These are phyloP conservation scores for Thelephora terrestris DNA, from an alignment of 1,284 basidiomycete genomes.

Conservation along the genomic window DNA sequence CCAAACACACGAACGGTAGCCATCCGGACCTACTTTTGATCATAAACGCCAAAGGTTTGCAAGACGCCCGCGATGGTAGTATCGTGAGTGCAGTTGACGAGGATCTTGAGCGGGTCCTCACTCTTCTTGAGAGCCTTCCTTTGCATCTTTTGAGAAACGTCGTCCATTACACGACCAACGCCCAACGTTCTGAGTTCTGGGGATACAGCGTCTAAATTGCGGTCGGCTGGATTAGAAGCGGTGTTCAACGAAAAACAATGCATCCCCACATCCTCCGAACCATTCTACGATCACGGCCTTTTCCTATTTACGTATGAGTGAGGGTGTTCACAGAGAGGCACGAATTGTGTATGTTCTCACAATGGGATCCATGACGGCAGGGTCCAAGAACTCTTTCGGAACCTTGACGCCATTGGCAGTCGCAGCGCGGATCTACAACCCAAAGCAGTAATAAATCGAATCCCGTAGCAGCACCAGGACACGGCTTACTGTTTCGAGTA, in stretches of 20 bases:
- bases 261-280: conserved; percentile 54
- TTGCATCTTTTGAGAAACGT: conserved; percentile 53
- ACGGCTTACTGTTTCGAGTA: conserved; percentile 62
- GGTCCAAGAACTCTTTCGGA: conserved; percentile 61
- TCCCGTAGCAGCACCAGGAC: neutral
- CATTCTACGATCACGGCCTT: conserved; percentile 68
- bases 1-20: neutral
- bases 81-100: conserved; percentile 70
- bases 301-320: conserved; percentile 37
- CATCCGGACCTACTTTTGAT: conserved; percentile 42
- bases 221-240: neutral
- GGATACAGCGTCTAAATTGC: neutral
- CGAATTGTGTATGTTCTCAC: conserved; percentile 43
- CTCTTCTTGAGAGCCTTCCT: conserved; percentile 35
- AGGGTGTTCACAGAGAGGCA: conserved; percentile 4
- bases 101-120: conserved; percentile 44
- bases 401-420: conserved; percentile 61
- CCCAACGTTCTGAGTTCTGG: conserved; percentile 63
- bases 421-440: conserved; percentile 50
- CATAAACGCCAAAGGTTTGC: conserved; percentile 65
- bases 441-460: neutral
- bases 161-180: conserved; percentile 65
- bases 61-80: conserved; percentile 63
- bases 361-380: conserved; percentile 43
- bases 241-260: conserved; percentile 4